A percentile compares a stretch with the other conserved stretches of the same genome.
Conservation (phyloP, 495 filamentous ascomycete genomes). For the Trichoderma virens region DNA sequence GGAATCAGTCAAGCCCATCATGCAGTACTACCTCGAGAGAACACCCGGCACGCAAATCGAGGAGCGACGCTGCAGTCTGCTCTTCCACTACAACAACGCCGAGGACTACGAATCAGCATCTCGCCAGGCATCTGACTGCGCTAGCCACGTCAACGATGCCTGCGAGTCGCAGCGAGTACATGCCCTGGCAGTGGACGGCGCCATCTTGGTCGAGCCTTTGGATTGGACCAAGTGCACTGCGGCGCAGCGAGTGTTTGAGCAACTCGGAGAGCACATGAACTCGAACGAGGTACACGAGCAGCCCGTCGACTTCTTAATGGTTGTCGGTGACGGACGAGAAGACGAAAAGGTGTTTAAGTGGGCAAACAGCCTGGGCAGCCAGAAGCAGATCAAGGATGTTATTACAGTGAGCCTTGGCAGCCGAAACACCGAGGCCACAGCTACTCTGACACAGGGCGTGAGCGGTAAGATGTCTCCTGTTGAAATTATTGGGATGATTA, state of each 20-base stretch:
- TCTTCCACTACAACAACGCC: conserved; percentile 79
- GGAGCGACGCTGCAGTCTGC: conserved; percentile 73
- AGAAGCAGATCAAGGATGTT: conserved; percentile 52
- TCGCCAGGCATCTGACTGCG: conserved; percentile 76
- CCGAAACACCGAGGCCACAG: conserved; percentile 77
- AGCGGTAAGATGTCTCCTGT: conserved; percentile 55
- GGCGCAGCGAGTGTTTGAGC: conserved; percentile 58
- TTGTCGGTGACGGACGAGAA: conserved; percentile 80
- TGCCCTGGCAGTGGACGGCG: conserved; percentile 69
- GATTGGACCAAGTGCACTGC: conserved; percentile 82
- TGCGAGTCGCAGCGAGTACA: conserved; percentile 75
- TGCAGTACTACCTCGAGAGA: conserved; percentile 81
- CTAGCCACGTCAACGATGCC: conserved; percentile 87
- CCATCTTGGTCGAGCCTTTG: conserved; percentile 70
- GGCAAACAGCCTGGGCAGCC: conserved; percentile 65
- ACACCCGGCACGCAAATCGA: conserved; percentile 82
- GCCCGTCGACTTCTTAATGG: conserved; percentile 74
- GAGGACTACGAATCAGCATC: conserved; percentile 65
- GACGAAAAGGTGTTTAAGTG: conserved; percentile 90
- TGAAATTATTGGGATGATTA: background rate
- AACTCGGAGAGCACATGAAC: conserved; percentile 36
- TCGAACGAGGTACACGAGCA: conserved; percentile 30
- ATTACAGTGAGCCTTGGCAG: conserved; percentile 77
- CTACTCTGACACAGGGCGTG: conserved; percentile 80
- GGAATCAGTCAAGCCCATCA: conserved; percentile 61